Evolutionary conservation across 139 green algal genomes (phyloP).

Genomic region (Tetradesmus obliquus): DNA sequence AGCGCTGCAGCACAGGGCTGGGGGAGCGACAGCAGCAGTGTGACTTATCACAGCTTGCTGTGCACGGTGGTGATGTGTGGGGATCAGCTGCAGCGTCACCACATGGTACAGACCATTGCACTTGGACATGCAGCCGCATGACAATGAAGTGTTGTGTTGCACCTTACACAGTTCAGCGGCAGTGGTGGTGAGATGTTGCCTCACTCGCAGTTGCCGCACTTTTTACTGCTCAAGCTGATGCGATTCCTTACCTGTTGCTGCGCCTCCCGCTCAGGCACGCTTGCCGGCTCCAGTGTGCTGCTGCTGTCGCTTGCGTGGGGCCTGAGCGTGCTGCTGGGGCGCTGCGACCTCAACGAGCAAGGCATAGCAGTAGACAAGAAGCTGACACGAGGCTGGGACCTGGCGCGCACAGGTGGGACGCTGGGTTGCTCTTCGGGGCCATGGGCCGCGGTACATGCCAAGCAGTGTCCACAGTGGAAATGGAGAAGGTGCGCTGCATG

Average conservation of each 20-base stretch:
- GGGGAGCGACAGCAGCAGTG: no score
- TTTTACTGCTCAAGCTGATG: not conserved
- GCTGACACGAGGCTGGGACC: conserved; percentile 49
- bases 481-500: no score
- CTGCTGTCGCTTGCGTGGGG: conserved; percentile 74
- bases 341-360: conserved; percentile 64
- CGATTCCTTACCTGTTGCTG: not conserved
- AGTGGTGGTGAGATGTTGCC: not conserved
- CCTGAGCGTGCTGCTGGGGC: conserved; percentile 52
- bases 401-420: not conserved
- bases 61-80: not conserved
- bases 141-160: not conserved
- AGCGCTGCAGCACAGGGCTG: not conserved
- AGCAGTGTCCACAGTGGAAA: no score
- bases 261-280: conserved; percentile 49
- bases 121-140: not conserved
- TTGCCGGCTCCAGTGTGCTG: conserved; percentile 72
- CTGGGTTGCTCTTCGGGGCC: not conserved
- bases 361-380: conserved; percentile 51
- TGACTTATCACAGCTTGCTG: not conserved
- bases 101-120: not conserved
- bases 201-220: not conserved
- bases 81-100: not conserved
- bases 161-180: not conserved
- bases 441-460: no score